Evolutionary conservation across 805 yeast genomes (phyloP), one percentile per base, ranked within the genome.

Genomic region (Monosporozyma unispora): DNA sequence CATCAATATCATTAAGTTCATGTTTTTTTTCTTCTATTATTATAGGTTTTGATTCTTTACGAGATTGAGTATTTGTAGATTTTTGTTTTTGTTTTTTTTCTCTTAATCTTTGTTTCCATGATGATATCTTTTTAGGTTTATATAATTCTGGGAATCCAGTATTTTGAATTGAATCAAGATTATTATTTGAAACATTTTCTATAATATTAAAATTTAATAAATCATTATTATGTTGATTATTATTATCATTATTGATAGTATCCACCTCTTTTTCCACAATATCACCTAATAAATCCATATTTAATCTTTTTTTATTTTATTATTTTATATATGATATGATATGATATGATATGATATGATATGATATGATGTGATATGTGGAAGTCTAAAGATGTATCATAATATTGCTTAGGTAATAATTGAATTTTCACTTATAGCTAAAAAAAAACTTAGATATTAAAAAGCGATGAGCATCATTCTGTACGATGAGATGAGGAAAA

Each of bases 211-310:
- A 47, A 19, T 46, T 29, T 27, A 37, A 25, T 27, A 31, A 25
- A 10, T 54, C 50, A 3, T 28, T 31, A 0, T 23, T 38, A 1
- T n/a, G n/a, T n/a, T n/a, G n/a, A n/a, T 49, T 47, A 9, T 43
- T 54, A 9, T 19, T 19, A 38, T 18, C 6, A 44, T 46, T 50
- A 7, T 64, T 61, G 16, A 31, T 12, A 14, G 14, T 31, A 7
- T 55, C 61, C 0, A 68, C 65, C 45, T 79, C 80, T 50, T 73
- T 81, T 57, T 85, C 93, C 8, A 83, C 80, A 28, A 85, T 83
- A 54, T 85, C 91, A 9, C 87, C 85, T 25, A 84, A 66, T 51
- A 82, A 70, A 62, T 82, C 84, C 90, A 84, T 84, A 25, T 4
- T 23, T n/a, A 19, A 14, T 35, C 4, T 35, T 16, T 35, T 22